Evolutionary conservation across 1,284 basidiomycete species (phyloP).

Genomic region (Ustilago sp.): DNA sequence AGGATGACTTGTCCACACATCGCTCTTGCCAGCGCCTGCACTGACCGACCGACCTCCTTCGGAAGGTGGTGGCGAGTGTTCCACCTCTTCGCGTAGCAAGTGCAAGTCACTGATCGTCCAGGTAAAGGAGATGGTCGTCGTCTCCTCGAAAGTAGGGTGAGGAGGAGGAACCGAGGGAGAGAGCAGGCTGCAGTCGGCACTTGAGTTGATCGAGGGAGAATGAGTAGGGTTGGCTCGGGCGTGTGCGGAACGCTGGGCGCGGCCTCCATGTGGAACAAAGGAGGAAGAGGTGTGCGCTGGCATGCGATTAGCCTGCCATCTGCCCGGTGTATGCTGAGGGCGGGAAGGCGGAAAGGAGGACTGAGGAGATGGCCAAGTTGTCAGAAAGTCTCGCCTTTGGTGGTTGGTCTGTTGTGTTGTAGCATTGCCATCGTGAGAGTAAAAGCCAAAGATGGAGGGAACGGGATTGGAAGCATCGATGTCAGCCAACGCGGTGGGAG

Average conservation of each 20-base stretch:
- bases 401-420: neutral
- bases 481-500: slow-evolving; percentile 25
- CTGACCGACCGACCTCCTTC: slow-evolving; percentile 60
- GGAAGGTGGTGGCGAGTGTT: slow-evolving; percentile 43
- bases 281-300: neutral
- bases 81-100: slow-evolving; percentile 61
- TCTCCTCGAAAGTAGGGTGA: slow-evolving; percentile 55
- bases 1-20: slow-evolving; percentile 64
- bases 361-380: neutral
- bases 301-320: neutral
- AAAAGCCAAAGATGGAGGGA: slow-evolving; percentile 49
- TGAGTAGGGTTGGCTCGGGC: neutral
- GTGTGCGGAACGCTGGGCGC: neutral
- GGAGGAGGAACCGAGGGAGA: slow-evolving; percentile 15
- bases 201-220: neutral
- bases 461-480: slow-evolving; percentile 15
- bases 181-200: slow-evolving; percentile 12
- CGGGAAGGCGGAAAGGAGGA: neutral
- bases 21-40: slow-evolving; percentile 60
- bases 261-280: neutral
- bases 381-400: neutral
- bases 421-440: slow-evolving; percentile 34
- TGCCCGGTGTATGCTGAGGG: neutral
- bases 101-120: slow-evolving; percentile 61
- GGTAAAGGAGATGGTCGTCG: slow-evolving; percentile 57